Conservation (phyloP, 371 early-diverging fungal genomes). For the Mucor irregularis region DNA sequence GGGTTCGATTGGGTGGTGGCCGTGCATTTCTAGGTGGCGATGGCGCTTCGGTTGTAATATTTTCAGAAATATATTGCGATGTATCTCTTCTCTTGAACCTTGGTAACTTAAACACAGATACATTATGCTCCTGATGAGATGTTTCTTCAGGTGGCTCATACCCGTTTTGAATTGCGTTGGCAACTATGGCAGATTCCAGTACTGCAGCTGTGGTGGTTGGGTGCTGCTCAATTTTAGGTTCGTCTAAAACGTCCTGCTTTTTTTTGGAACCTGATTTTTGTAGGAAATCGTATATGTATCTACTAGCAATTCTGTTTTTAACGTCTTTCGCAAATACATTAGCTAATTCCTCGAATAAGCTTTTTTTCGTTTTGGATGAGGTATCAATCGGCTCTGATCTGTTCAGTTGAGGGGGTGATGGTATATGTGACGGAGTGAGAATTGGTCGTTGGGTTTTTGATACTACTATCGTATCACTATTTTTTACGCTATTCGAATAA, state of each 20-base stretch:
- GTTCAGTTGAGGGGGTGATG: not conserved
- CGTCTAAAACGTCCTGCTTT: no score
- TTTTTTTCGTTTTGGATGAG: slow-evolving; percentile 31
- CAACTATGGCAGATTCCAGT: not conserved
- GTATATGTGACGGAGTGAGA: not conserved
- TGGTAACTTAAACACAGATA: slow-evolving; percentile 21
- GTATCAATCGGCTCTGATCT: no score
- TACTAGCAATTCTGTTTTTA: slow-evolving; percentile 50
- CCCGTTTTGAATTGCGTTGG: not conserved
- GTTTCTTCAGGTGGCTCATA: not conserved
- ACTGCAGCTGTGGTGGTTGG: not conserved
- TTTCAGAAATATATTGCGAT: no score
- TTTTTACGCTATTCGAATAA: no score
- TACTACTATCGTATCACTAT: no score
- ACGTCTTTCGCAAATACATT: slow-evolving; percentile 61
- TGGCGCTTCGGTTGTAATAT: not conserved
- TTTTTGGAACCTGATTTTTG: slow-evolving; percentile 14
- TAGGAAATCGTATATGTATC: slow-evolving; percentile 53
- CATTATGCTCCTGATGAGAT: not conserved
- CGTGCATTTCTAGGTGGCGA: not conserved
- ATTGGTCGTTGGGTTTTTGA: no score
- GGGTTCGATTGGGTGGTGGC: no score
- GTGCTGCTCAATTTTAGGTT: not conserved
- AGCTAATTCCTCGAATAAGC: slow-evolving; percentile 50
- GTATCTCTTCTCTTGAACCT: slow-evolving; percentile 25